Conservation (phyloP, 2,329 filamentous ascomycete species). For the Alternaria brassicae region DNA sequence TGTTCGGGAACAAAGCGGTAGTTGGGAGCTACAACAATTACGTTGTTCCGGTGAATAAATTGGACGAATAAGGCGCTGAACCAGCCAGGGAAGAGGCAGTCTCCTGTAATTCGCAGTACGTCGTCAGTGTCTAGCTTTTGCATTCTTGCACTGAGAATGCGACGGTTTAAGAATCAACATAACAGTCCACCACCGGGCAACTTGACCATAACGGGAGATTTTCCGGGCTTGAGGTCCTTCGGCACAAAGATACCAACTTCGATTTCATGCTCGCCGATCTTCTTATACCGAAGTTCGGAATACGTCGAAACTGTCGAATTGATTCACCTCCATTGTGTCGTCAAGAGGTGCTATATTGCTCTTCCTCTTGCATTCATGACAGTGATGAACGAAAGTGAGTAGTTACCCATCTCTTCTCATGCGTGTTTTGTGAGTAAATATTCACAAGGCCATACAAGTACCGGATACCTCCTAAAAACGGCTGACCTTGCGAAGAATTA, state of each 20-base stretch:
- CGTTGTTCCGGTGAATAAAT: conserved; percentile 48
- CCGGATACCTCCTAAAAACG: not conserved
- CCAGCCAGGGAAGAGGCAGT: conserved; percentile 40
- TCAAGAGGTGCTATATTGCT: conserved; percentile 7
- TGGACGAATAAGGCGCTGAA: conserved; percentile 47
- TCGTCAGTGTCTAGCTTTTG: not conserved
- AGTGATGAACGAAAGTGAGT: not conserved
- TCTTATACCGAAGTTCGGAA: conserved; percentile 53
- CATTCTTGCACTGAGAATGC: not conserved
- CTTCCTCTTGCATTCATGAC: not conserved
- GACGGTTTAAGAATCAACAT: conserved; percentile 1
- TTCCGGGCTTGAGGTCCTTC: conserved; percentile 42
- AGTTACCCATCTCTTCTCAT: not conserved
- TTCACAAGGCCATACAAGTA: not conserved
- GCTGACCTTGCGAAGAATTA: not conserved
- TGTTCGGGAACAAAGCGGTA: conserved; percentile 62
- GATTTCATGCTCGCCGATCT: conserved; percentile 48
- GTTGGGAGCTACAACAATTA: conserved; percentile 58
- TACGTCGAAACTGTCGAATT: conserved; percentile 51
- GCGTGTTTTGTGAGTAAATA: not conserved
- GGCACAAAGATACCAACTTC: conserved; percentile 51
- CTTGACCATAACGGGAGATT: conserved; percentile 52
- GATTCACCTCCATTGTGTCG: conserved; percentile 32
- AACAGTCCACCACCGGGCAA: conserved; percentile 57
- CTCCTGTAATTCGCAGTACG: conserved; percentile 30